Evolutionary conservation across 2,329 filamentous ascomycete species (phyloP).

Genomic region (Ascochyta fabae): DNA sequence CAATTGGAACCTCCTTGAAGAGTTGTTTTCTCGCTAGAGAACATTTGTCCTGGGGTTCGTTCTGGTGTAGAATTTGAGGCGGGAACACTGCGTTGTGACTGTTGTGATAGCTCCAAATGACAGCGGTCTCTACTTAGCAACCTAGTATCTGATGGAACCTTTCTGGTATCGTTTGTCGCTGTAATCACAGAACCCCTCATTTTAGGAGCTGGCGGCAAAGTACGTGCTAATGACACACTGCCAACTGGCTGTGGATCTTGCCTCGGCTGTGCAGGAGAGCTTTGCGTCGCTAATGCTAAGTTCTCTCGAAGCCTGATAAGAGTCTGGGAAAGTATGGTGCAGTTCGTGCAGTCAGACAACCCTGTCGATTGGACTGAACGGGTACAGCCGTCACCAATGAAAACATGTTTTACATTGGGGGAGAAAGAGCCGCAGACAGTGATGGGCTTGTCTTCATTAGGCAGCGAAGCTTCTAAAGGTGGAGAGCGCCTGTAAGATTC

Average conservation of each 20-base stretch:
- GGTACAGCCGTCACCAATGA: conserved; percentile 15
- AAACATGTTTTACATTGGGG: conserved; percentile 22
- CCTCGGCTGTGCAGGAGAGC: background rate
- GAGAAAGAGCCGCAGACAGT: conserved; percentile 30
- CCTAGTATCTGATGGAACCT: too few relatives aligned
- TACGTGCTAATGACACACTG: background rate
- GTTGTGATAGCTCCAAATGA: too few relatives aligned
- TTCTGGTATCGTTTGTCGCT: too few relatives aligned
- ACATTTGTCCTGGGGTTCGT: background rate
- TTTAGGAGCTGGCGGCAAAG: too few relatives aligned
- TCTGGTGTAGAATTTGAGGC: too few relatives aligned
- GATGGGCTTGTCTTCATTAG: background rate
- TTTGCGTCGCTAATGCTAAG: conserved; percentile 6
- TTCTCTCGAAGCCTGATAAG: conserved; percentile 32
- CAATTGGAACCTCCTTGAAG: background rate
- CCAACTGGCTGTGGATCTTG: background rate
- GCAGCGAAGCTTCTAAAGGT: background rate
- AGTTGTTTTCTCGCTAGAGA: background rate
- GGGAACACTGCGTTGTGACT: too few relatives aligned
- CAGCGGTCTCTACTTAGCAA: too few relatives aligned
- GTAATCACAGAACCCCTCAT: too few relatives aligned
- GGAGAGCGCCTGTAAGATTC: conserved; percentile 2
- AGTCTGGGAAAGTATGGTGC: conserved; percentile 32
- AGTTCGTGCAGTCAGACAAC: conserved; percentile 29
- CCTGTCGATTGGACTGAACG: background rate